Conservation (phyloP, 1,284 basidiomycete species). For the Psilocybe mexicana region DNA sequence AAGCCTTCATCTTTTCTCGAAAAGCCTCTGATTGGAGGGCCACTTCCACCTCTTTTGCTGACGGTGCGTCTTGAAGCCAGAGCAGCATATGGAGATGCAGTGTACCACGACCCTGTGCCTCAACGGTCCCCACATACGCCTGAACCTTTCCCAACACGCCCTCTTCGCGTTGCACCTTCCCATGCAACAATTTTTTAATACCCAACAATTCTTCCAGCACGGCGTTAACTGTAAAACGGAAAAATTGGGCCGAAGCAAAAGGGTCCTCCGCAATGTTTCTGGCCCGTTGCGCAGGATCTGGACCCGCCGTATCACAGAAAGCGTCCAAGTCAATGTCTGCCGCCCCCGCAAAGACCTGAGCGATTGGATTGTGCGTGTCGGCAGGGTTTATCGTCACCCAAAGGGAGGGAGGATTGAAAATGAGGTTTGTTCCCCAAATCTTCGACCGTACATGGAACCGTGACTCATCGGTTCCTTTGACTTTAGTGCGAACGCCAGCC, state of each 20-base stretch:
- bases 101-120: conserved; percentile 28
- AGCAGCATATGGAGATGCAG: conserved; percentile 24
- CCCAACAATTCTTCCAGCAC: conserved; percentile 37
- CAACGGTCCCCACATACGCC: conserved; percentile 26
- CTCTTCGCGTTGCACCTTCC: neutral
- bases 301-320: conserved; percentile 29
- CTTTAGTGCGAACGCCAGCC: conserved; percentile 9
- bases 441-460: conserved; percentile 15
- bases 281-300: conserved; percentile 13
- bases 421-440: conserved; percentile 23
- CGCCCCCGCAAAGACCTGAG: conserved; percentile 38
- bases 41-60: conserved; percentile 24
- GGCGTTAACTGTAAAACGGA: conserved; percentile 36
- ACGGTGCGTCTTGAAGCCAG: conserved; percentile 27
- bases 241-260: conserved; percentile 39
- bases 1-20: neutral
- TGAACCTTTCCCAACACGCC: conserved; percentile 23
- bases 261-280: conserved; percentile 39
- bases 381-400: conserved; percentile 37
- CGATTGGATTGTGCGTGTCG: conserved; percentile 35
- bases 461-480: conserved; percentile 25
- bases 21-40: conserved; percentile 22
- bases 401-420: conserved; percentile 14
- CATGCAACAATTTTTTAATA: conserved; percentile 20
- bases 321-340: conserved; percentile 37